Base-by-base conservation (phyloP, 164 flowering plant genomes). In the Tetrastigma voinierianum region DNA sequence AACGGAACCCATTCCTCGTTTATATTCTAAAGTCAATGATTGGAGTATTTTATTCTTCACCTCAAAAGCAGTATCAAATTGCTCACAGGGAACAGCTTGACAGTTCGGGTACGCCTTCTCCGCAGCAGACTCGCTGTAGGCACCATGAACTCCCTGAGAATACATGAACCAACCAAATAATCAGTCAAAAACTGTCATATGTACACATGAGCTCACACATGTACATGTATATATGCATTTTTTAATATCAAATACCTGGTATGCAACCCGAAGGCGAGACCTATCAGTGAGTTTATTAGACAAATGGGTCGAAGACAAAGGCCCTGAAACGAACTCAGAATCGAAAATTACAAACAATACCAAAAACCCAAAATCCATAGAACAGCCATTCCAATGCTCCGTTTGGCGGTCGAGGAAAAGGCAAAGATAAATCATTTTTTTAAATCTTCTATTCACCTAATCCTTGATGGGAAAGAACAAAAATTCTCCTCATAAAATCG, bases 71-170 rank as follows among this genome's bases (percentile, higher is more conserved):
- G 83, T 79, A 16, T 94, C 97, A 51, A 91, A 94, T 63, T 94
- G 92, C 58, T 91, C 97, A 49, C 97, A 94, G 10, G 97, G 96
- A 61, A 95, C 92, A 0, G 94, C 82, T 84, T 91, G 88, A 51
- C 98, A 95, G 68, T 89, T 84, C 2, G 98, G 97, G 56, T 90
- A 95, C 0, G 97, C 98, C 78, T 90, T 95, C 73, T 82, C 77
- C 0, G 98, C 98, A 9, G 97, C 96, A 10, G 88, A 84, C 69
- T 95, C 97, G 72, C 98, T 95, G 74, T 83, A 95, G 0, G 98
- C 97, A 25, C 98, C 97, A 32, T 77, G 82, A 77, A 85, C 88
- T 51, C 98, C 98, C 98, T 94, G 63, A 20, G 74, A 55, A 15
- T 18, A 46, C 46, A 51, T 0, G 32, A 55, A 3, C 54, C 45